These are phyloP conservation scores for Clavariopsis aquatica DNA, from an alignment of 495 filamentous ascomycete genomes.

Conservation along the genomic window DNA sequence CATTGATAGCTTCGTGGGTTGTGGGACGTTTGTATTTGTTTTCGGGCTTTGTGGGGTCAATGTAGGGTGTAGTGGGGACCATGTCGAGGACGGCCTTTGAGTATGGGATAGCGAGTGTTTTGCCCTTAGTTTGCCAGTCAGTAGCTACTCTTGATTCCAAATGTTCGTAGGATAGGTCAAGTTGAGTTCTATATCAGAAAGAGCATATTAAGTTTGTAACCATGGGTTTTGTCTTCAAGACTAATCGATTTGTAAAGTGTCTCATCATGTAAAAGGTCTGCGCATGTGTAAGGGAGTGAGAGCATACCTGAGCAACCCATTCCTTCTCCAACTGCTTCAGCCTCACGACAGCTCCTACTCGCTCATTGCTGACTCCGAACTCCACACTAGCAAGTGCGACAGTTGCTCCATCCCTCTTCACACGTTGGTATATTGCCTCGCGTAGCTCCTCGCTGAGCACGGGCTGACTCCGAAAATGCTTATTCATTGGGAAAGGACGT, in stretches of 20 bases:
- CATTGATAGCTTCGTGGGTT: slow-evolving; percentile 85
- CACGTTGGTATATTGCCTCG: slow-evolving; percentile 69
- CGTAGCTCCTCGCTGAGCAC: slow-evolving; percentile 77
- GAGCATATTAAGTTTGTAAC: slow-evolving; percentile 53
- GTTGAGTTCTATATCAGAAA: slow-evolving; percentile 42
- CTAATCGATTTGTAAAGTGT: slow-evolving; percentile 85
- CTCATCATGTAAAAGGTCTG: slow-evolving; percentile 60
- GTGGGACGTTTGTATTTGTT: slow-evolving; percentile 31
- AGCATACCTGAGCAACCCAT: slow-evolving; percentile 67
- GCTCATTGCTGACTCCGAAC: slow-evolving; percentile 76
- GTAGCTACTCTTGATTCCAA: background rate
- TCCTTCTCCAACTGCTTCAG: slow-evolving; percentile 84
- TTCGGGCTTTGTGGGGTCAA: slow-evolving; percentile 20
- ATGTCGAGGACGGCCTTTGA: slow-evolving; percentile 73
- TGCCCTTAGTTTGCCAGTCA: slow-evolving; percentile 57
- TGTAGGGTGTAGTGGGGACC: slow-evolving; percentile 62
- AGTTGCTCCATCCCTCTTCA: slow-evolving; percentile 64
- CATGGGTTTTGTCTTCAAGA: slow-evolving; percentile 87
- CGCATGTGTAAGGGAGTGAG: slow-evolving; percentile 36
- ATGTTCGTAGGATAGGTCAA: background rate
- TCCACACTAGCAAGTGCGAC: slow-evolving; percentile 77
- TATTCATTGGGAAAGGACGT: slow-evolving; percentile 75
- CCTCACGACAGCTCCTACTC: slow-evolving; percentile 85
- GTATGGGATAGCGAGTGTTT: slow-evolving; percentile 75
- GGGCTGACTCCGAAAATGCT: slow-evolving; percentile 65